Evolutionary conservation across 2,329 filamentous ascomycete species (phyloP).

Genomic region (Paecilomyces sp.): DNA sequence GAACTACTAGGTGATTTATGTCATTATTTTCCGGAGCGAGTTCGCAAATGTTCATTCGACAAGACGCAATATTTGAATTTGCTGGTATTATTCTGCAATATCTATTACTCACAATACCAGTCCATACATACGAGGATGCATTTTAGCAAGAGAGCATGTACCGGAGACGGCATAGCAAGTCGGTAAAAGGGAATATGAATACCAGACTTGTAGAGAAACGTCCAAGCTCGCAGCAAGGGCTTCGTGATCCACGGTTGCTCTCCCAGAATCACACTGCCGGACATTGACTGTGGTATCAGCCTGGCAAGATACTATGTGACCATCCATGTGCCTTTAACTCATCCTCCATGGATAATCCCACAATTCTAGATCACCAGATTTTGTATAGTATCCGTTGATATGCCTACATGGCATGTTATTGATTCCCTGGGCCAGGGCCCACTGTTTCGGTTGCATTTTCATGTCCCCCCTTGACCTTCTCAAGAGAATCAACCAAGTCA

Average conservation of each 20-base stretch:
- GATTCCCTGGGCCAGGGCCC: too few species aligned
- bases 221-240: neutral
- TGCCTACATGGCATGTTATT: too few species aligned
- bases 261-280: neutral
- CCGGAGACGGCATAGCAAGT: neutral
- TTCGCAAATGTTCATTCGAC: neutral
- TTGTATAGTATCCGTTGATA: too few species aligned
- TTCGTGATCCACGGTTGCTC: neutral
- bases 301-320: too few species aligned
- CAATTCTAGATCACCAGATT: too few species aligned
- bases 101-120: neutral
- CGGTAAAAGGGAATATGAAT: neutral
- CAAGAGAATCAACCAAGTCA: too few species aligned
- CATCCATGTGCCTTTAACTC: too few species aligned
- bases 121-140: neutral
- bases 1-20: neutral
- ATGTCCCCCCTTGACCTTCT: too few species aligned
- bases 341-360: too few species aligned
- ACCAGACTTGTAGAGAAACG: neutral
- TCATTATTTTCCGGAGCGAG: neutral
- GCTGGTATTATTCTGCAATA: neutral
- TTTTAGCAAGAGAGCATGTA: neutral
- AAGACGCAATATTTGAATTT: neutral
- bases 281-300: too few species aligned
- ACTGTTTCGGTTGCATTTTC: too few species aligned